phyloP scores from a whole-genome alignment of 2,329 filamentous ascomycete genomes.

The Ascochyta fabae region DNA sequence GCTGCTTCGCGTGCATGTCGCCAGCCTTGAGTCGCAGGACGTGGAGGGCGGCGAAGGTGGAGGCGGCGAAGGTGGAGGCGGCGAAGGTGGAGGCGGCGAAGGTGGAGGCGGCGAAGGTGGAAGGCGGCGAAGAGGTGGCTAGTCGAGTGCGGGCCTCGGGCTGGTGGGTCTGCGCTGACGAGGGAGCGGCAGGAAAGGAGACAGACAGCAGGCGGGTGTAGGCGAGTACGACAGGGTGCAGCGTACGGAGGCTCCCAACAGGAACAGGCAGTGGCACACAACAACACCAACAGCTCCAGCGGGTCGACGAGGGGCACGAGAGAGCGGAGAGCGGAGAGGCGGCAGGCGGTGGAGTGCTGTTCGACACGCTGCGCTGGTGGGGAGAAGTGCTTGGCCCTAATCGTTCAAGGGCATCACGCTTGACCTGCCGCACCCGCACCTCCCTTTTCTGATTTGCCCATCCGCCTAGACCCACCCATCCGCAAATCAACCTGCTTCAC shows the following conservation, averaged over 20 bases:
- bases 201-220: background rate
- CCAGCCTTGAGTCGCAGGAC: conserved; percentile 17
- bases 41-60: conserved; percentile 6
- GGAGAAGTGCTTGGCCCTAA: conserved; percentile 4
- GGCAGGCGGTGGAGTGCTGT: conserved; percentile 7
- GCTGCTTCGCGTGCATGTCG: conserved; percentile 14
- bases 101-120: background rate
- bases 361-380: conserved; percentile 13
- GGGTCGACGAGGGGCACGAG: conserved; percentile 7
- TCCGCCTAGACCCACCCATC: conserved; percentile 8
- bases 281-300: background rate
- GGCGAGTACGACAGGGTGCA: background rate
- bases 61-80: background rate
- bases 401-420: conserved; percentile 7
- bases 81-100: background rate
- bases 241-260: background rate
- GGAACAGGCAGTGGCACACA: background rate
- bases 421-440: conserved; percentile 12
- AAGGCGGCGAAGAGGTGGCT: conserved; percentile 14
- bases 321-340: background rate
- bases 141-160: conserved; percentile 8
- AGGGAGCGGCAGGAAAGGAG: conserved; percentile 16
- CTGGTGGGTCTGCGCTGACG: conserved; percentile 16
- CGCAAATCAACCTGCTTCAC: background rate
- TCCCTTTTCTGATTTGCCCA: conserved; percentile 8